A percentile compares a stretch with the other conserved stretches of the same genome.
Evolutionary conservation across 352 stramenopile species (phyloP).

Genomic region (Phytophthora pisi): DNA sequence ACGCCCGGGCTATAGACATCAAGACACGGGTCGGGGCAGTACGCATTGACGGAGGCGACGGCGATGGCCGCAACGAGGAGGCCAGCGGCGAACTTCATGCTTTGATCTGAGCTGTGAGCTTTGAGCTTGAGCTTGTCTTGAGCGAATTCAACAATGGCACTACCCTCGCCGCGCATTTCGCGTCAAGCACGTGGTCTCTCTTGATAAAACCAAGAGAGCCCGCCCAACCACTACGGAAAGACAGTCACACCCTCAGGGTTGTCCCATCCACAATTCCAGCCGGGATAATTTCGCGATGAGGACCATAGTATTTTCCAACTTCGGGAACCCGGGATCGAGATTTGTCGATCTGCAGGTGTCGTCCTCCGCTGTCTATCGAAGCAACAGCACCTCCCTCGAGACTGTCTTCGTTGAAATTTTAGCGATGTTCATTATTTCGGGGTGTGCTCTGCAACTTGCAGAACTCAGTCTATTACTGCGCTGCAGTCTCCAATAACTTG

Average conservation of each 20-base stretch:
- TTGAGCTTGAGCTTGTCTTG: background rate
- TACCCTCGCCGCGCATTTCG: background rate
- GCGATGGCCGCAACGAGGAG: slow-evolving; percentile 18
- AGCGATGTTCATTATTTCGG: too few species aligned
- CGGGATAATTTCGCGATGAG: slow-evolving; percentile 23
- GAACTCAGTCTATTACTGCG: too few species aligned
- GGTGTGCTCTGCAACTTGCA: too few species aligned
- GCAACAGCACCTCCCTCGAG: too few species aligned
- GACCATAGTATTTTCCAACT: slow-evolving; percentile 16
- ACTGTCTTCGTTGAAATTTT: too few species aligned
- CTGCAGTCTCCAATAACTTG: too few species aligned
- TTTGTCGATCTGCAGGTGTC: background rate
- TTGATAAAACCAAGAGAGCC: background rate
- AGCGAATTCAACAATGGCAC: slow-evolving; percentile 13
- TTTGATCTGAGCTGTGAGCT: background rate
- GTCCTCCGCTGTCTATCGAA: background rate
- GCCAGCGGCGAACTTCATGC: slow-evolving; percentile 20
- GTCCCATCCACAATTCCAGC: slow-evolving; percentile 9
- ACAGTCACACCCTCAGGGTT: background rate
- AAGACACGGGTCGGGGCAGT: slow-evolving; percentile 17
- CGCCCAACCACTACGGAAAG: background rate
- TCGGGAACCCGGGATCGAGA: too few species aligned
- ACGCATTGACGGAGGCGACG: slow-evolving; percentile 14
- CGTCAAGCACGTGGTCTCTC: background rate
- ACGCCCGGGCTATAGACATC: slow-evolving; percentile 15